Base-by-base conservation (phyloP, 352 stramenopile genomes). In the Phytophthora hibernalis region DNA sequence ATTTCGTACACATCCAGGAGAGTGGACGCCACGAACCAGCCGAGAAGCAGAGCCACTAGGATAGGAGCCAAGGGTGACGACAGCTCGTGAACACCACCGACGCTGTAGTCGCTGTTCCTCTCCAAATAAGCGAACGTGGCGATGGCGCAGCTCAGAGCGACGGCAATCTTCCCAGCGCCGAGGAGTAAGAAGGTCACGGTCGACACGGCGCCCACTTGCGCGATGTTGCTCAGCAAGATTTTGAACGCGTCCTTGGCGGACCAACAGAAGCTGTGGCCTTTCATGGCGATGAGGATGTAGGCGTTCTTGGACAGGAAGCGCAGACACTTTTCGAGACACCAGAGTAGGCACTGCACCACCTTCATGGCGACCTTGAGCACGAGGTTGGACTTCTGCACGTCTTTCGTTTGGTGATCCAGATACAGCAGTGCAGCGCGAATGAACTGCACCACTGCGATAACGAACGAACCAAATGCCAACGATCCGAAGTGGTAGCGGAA, bases 281-380 rank as follows among this genome's bases (percentile, higher is more conserved):
- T 86, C 77, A 92, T 93, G 12, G 87, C 88, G 28, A 96, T 75
- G 52, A 95, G 74, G 47, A 98, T 98, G 70, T 98, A 98, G 0
- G 92, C 92, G 81, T 99, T 99, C 74, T 98, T 98, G 69, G 97
- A 99, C n/a, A 99, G 73, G 66, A 99, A 99, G 53, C 93, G 95
- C 61, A 99, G 88, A 56, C 92, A 98, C 54, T 98, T 98, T 54
- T 97, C 89, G 2, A 97, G 64, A 67, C 95, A 99, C 85, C 92
- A 99, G 45, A 99, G 75, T 72, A 87, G 98, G 74, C 97, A 99
- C 68, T 98, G 89, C 11, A 93, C 81, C 5, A 77, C 57, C 18
- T 93, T 93, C 53, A 97, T 93, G 22, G 95, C 64, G 53, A 96
- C 89, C 33, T 91, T 96, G 22, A 97, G 72, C 1, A 87, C 69